Conservation (phyloP, 148 eudicot species). For the Nepenthes mirabilis region DNA sequence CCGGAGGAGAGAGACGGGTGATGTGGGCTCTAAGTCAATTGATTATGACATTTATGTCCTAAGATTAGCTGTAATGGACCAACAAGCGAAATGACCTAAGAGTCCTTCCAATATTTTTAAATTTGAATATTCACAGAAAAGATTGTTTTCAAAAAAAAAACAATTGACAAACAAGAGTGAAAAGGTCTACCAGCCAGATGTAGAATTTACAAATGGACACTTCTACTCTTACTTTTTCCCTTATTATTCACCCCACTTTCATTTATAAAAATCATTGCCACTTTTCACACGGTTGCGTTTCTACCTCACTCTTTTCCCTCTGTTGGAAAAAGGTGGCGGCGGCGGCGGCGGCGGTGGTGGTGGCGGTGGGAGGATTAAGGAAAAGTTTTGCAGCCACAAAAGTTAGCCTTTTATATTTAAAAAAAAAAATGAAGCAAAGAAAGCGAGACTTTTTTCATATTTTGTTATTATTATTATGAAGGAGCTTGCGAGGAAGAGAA, state of each 20-base stretch:
- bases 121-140: too few species aligned
- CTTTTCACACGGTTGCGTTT: conserved; percentile 31
- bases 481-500: too few species aligned
- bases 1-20: conserved; percentile 15
- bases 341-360: conserved; percentile 3
- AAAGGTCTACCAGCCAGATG: too few species aligned
- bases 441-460: too few species aligned
- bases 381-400: conserved; percentile 8
- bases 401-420: too few species aligned
- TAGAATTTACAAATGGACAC: too few species aligned
- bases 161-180: too few species aligned
- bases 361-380: conserved; percentile 22
- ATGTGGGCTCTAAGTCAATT: conserved; percentile 24
- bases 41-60: conserved; percentile 20
- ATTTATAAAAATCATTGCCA: conserved; percentile 13
- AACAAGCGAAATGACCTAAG: conserved; percentile 9
- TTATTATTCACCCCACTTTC: conserved; percentile 6
- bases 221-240: too few species aligned
- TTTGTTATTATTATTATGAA: too few species aligned
- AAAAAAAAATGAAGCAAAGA: too few species aligned
- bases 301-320: conserved; percentile 11
- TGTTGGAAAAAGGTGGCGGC: too few species aligned
- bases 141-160: too few species aligned
- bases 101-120: background rate
- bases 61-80: conserved; percentile 17